Percentiles rank a stretch among this genome's conserved stretches.
Evolutionary conservation across 306 rosid genomes (phyloP).

Genomic region (Cercis canadensis): DNA sequence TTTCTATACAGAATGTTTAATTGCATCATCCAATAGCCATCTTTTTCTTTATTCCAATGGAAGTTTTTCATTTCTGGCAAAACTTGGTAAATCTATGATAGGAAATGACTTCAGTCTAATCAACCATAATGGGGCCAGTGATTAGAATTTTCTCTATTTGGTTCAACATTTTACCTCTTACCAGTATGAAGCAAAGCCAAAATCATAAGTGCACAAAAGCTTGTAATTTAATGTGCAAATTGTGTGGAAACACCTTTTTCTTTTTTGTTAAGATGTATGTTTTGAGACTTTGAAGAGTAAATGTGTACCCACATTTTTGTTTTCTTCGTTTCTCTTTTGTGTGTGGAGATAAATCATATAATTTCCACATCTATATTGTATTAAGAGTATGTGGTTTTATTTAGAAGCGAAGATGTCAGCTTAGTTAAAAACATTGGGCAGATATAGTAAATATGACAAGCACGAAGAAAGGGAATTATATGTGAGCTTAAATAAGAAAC

Average conservation of each 20-base stretch:
- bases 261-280: too few relatives aligned
- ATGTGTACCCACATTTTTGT: too few relatives aligned
- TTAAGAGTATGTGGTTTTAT: background rate
- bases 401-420: constrained; percentile 1
- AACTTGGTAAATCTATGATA: constrained; percentile 8
- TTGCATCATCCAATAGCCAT: background rate
- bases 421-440: constrained; percentile 4
- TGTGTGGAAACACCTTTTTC: background rate
- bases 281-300: too few relatives aligned
- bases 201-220: background rate
- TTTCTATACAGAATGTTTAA: background rate
- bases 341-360: background rate
- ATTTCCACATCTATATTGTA: background rate
- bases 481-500: background rate
- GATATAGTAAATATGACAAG: constrained; percentile 1
- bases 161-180: background rate
- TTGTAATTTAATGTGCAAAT: background rate
- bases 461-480: constrained; percentile 11
- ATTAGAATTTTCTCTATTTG: background rate
- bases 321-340: background rate
- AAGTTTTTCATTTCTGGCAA: background rate
- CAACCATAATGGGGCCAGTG: background rate
- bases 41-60: constrained; percentile 10
- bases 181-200: background rate
- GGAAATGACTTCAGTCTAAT: constrained; percentile 14